These are phyloP conservation scores for Macrolepiota albuminosa DNA, from an alignment of 768 basidiomycete genomes.

Conservation along the genomic window DNA sequence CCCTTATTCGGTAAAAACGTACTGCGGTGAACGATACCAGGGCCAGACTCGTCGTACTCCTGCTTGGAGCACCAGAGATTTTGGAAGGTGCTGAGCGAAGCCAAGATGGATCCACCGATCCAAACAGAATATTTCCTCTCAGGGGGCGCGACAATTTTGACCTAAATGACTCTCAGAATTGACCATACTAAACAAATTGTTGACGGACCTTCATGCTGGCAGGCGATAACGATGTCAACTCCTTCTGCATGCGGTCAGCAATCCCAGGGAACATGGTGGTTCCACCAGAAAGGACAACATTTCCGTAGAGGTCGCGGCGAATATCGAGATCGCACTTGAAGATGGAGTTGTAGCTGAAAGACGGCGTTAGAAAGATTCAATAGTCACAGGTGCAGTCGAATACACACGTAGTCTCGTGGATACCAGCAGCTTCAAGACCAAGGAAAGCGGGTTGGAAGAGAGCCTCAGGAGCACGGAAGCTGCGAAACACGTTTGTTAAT, in stretches of 20 bases:
- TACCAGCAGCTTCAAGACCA: slow-evolving; percentile 85
- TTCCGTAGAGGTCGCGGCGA: slow-evolving; percentile 75
- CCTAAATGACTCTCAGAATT: slow-evolving; percentile 28
- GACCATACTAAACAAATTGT: background rate
- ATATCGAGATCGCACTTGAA: slow-evolving; percentile 86
- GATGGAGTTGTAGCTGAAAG: slow-evolving; percentile 72
- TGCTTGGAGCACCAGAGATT: slow-evolving; percentile 93
- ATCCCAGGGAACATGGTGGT: slow-evolving; percentile 97
- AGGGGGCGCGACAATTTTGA: slow-evolving; percentile 91
- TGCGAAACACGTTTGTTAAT: slow-evolving; percentile 43
- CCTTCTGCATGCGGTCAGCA: slow-evolving; percentile 94
- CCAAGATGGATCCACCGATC: slow-evolving; percentile 86
- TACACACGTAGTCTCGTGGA: slow-evolving; percentile 81
- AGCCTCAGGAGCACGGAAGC: slow-evolving; percentile 91
- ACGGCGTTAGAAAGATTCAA: background rate
- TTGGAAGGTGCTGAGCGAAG: slow-evolving; percentile 93
- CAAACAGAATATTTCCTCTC: slow-evolving; percentile 96
- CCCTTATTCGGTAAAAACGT: slow-evolving; percentile 21
- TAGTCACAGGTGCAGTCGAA: slow-evolving; percentile 2
- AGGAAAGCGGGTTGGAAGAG: slow-evolving; percentile 92
- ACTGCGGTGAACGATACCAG: slow-evolving; percentile 79
- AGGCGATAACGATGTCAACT: slow-evolving; percentile 79
- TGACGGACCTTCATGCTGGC: slow-evolving; percentile 76
- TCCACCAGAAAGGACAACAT: slow-evolving; percentile 85
- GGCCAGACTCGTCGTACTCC: slow-evolving; percentile 86